Percentiles rank a stretch among this genome's conserved stretches.
Evolutionary conservation across 2,329 filamentous ascomycete species (phyloP).

Genomic region (Colletotrichum spinosum): DNA sequence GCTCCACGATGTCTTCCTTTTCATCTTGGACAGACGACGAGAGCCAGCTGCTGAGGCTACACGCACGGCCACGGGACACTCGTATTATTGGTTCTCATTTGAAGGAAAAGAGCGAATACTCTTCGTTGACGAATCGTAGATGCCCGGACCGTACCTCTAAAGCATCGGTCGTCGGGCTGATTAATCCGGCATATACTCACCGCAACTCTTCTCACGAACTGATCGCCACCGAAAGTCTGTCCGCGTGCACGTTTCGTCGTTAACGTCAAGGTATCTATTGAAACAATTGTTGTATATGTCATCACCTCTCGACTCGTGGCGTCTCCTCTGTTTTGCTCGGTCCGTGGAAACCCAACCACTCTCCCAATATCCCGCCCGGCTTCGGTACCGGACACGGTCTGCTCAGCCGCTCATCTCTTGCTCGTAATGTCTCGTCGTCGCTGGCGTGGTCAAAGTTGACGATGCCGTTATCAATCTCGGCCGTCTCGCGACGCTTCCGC

Average conservation of each 20-base stretch:
- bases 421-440: slow-evolving; percentile 47
- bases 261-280: slow-evolving; percentile 34
- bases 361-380: slow-evolving; percentile 81
- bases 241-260: not conserved
- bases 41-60: too few relatives aligned
- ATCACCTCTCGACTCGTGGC: slow-evolving; percentile 22
- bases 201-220: too few relatives aligned
- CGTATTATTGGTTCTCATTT: too few relatives aligned
- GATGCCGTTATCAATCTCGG: slow-evolving; percentile 58
- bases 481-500: slow-evolving; percentile 52
- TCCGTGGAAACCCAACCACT: slow-evolving; percentile 76
- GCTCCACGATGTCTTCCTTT: too few relatives aligned
- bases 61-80: too few relatives aligned
- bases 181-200: too few relatives aligned
- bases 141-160: too few relatives aligned
- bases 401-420: slow-evolving; percentile 56
- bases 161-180: too few relatives aligned
- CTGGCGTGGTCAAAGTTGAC: slow-evolving; percentile 59
- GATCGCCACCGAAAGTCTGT: too few relatives aligned
- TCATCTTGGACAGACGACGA: too few relatives aligned
- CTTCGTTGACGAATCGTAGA: too few relatives aligned
- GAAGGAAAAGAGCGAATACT: too few relatives aligned
- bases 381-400: slow-evolving; percentile 95
- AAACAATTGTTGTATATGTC: slow-evolving; percentile 26
- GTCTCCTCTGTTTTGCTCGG: slow-evolving; percentile 26